Evolutionary conservation across 2,329 filamentous ascomycete species (phyloP).

Genomic region (Fusarium buharicum): DNA sequence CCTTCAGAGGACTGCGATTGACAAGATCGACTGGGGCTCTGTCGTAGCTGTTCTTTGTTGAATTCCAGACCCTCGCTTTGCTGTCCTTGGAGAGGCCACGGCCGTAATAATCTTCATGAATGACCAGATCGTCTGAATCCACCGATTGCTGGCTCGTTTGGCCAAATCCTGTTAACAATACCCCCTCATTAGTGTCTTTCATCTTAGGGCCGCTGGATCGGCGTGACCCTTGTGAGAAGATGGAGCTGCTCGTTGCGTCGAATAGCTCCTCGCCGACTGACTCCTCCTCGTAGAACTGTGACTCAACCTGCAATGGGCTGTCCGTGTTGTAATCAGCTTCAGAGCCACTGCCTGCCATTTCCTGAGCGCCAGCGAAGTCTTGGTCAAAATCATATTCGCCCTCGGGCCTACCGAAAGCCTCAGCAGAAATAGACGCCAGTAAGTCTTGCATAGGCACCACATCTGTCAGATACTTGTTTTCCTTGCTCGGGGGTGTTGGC

Average conservation of each 20-base stretch:
- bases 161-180: constrained; percentile 51
- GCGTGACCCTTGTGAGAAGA: constrained; percentile 40
- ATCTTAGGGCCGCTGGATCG: constrained; percentile 39
- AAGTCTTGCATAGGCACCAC: constrained; percentile 88
- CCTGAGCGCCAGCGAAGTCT: constrained; percentile 67
- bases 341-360: constrained; percentile 56
- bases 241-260: constrained; percentile 55
- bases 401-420: constrained; percentile 76
- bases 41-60: constrained; percentile 78
- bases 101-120: constrained; percentile 83
- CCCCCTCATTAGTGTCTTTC: constrained; percentile 52
- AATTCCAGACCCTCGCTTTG: constrained; percentile 83
- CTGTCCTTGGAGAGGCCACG: constrained; percentile 68
- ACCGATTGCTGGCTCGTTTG: constrained; percentile 54
- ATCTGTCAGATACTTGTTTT: constrained; percentile 86
- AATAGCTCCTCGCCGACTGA: constrained; percentile 60
- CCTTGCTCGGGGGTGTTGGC: constrained; percentile 82
- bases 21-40: constrained; percentile 69
- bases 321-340: constrained; percentile 49
- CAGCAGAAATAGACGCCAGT: constrained; percentile 87
- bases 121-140: constrained; percentile 71
- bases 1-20: constrained; percentile 75
- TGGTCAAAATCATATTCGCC: constrained; percentile 71
- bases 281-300: constrained; percentile 61
- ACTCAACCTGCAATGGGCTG: constrained; percentile 53